Percentiles rank a stretch among this genome's conserved stretches.
phyloP scores from a whole-genome alignment of 2,329 filamentous ascomycete species.

The Salinomyces thailandicus region DNA sequence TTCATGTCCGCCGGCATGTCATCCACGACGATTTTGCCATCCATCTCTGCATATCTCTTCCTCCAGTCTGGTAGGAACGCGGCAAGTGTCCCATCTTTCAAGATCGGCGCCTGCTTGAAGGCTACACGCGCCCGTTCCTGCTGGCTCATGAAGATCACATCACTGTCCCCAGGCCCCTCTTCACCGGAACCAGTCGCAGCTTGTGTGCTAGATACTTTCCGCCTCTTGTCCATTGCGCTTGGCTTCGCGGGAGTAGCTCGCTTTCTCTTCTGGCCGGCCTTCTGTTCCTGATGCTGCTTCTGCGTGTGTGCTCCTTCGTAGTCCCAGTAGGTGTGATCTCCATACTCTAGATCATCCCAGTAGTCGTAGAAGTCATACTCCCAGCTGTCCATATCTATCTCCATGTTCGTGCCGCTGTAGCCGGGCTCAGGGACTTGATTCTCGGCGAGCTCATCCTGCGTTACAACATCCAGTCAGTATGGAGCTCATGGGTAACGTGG shows the following conservation, averaged over 20 bases:
- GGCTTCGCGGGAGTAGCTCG: slow-evolving; percentile 6
- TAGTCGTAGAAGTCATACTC: slow-evolving; percentile 41
- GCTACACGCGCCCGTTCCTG: slow-evolving; percentile 8
- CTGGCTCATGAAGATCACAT: slow-evolving; percentile 18
- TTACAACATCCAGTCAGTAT: no score
- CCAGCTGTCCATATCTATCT: slow-evolving; percentile 20
- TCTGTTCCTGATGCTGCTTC: slow-evolving; percentile 11
- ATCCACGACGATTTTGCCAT: slow-evolving; percentile 8
- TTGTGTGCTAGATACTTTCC: slow-evolving; percentile 13
- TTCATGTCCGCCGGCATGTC: slow-evolving; percentile 23
- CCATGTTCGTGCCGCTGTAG: slow-evolving; percentile 24
- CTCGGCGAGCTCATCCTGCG: slow-evolving; percentile 40
- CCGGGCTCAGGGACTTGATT: slow-evolving; percentile 35
- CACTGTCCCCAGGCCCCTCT: slow-evolving; percentile 14
- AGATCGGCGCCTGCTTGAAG: slow-evolving; percentile 5
- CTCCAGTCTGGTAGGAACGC: slow-evolving; percentile 38
- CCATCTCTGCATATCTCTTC: slow-evolving; percentile 25
- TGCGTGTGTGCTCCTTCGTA: slow-evolving; percentile 10
- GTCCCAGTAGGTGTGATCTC: slow-evolving; percentile 37
- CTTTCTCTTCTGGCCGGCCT: slow-evolving; percentile 24
- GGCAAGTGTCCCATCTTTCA: slow-evolving; percentile 24
- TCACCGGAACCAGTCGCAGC: slow-evolving; percentile 2
- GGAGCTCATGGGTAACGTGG: no score
- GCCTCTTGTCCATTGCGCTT: slow-evolving; percentile 13
- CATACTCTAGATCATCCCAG: slow-evolving; percentile 40